A percentile compares a stretch with the other conserved stretches of the same genome.
Evolutionary conservation across 371 early-diverging fungal species (phyloP).

Genomic region (Mortierella sp.): DNA sequence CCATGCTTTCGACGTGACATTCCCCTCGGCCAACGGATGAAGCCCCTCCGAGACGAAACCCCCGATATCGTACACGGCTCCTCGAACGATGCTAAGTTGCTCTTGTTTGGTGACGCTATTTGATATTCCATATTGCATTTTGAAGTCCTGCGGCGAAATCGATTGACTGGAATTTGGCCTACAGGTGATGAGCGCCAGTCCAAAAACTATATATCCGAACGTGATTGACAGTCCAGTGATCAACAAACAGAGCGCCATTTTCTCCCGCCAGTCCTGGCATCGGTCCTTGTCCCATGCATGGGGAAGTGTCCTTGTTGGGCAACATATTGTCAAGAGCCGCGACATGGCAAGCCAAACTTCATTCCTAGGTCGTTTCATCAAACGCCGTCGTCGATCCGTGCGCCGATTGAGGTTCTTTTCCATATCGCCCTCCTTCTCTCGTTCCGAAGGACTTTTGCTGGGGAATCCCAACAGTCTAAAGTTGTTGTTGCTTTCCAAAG

Average conservation of each 20-base stretch:
- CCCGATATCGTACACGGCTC: constrained; percentile 53
- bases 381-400: not conserved
- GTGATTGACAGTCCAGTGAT: constrained; percentile 62
- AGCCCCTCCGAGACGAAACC: constrained; percentile 32
- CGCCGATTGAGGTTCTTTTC: constrained; percentile 28
- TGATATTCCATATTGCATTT: constrained; percentile 12
- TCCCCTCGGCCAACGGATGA: constrained; percentile 41
- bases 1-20: constrained; percentile 17
- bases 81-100: constrained; percentile 48
- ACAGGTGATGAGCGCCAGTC: constrained; percentile 65
- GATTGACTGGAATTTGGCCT: constrained; percentile 13
- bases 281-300: constrained; percentile 52
- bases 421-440: constrained; percentile 21
- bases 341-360: constrained; percentile 48
- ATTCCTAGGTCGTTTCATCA: constrained; percentile 16
- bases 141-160: constrained; percentile 13
- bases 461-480: constrained; percentile 9
- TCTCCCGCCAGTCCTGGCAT: constrained; percentile 86
- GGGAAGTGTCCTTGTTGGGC: constrained; percentile 17
- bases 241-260: constrained; percentile 79
- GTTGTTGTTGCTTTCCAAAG: not conserved
- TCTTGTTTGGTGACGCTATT: not conserved
- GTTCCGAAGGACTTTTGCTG: constrained; percentile 15
- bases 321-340: constrained; percentile 41
- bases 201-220: constrained; percentile 71